Base-by-base conservation (phyloP, 331 rosid genomes). In the Rosa hybrid region DNA sequence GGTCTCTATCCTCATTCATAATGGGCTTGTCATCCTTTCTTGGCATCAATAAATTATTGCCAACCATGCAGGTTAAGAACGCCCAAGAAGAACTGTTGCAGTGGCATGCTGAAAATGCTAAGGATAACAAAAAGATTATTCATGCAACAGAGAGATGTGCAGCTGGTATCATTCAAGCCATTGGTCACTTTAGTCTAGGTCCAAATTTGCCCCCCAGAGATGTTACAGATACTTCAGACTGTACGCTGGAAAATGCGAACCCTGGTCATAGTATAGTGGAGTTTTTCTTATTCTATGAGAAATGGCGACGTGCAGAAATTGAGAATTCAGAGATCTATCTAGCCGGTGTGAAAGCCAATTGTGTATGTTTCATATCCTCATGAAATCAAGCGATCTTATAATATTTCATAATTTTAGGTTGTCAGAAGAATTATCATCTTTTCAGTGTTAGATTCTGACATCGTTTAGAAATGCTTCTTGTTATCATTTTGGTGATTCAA, bases 91-190 rank as follows among this genome's bases (percentile, higher is more conserved):
- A 96, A 89, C 74, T 96, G 86, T 71, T 96, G 89, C 90, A 90
- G 76, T 96, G 99, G 99, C 86, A 89, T 86, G 91, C 94, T 70
- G 83, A 83, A 87, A 93, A 96, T 90, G 94, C 92, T 6, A 93
- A 91, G 86, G 83, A 81, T 83, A 93, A 91, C 89, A 90, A 89
- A 63, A 93, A 87, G 80, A 87, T 96, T 79, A 87, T 96, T 82
- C 99, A 93, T 80, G 98, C 99, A 27, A 86, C 97, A 12, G 97
- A 96, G 91, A 89, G 97, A 60, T 96, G 99, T 82, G 97, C 99
- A 67, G 87, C 97, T 71, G 99, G 99, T 80, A 96, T 96, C 80
- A 91, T 96, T 81, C 85, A 96, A 86, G 99, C 99, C 72, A 89
- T 96, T 20, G 97, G 97, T 71, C 94, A 93, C 82, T 96, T 96